Percentiles rank a stretch among this genome's conserved stretches.
Conservation (phyloP, 345 rosid genomes). For the Heritiera littoralis region DNA sequence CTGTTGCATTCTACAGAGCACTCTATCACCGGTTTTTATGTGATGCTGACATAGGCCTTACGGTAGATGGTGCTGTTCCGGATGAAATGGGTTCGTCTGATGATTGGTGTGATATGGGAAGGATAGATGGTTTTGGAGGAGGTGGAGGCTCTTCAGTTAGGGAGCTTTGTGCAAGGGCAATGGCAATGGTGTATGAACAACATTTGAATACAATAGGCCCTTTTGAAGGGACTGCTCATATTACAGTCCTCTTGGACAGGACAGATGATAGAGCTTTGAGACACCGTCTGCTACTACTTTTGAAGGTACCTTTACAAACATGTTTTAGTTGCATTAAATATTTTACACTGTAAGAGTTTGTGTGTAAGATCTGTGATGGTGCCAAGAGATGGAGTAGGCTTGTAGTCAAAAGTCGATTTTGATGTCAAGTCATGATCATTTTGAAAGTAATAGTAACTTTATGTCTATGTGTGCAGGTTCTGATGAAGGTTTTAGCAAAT, state of each 20-base stretch:
- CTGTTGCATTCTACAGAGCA: slow-evolving; percentile 95
- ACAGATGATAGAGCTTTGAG: slow-evolving; percentile 96
- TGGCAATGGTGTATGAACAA: slow-evolving; percentile 97
- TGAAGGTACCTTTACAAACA: slow-evolving; percentile 59
- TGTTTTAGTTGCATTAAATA: not conserved
- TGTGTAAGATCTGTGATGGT: not conserved
- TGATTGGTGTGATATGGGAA: slow-evolving; percentile 99
- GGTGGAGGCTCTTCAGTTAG: slow-evolving; percentile 96
- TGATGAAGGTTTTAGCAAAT: slow-evolving; percentile 86
- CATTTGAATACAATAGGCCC: slow-evolving; percentile 80
- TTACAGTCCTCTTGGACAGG: slow-evolving; percentile 93
- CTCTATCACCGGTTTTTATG: slow-evolving; percentile 96
- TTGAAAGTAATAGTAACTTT: slow-evolving; percentile 1
- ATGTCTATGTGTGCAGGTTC: slow-evolving; percentile 57
- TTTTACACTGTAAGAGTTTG: not conserved
- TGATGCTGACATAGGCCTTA: slow-evolving; percentile 98
- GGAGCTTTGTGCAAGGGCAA: slow-evolving; percentile 99
- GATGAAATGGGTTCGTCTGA: slow-evolving; percentile 97
- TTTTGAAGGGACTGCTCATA: slow-evolving; percentile 96
- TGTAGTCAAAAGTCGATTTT: not conserved
- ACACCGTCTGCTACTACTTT: slow-evolving; percentile 88
- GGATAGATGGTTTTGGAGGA: slow-evolving; percentile 99
- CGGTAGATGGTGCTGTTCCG: slow-evolving; percentile 89
- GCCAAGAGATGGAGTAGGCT: not conserved
- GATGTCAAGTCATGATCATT: slow-evolving; percentile 11